Conservation (phyloP, 2,329 filamentous ascomycete genomes). For the Daldinia eschscholtzii region DNA sequence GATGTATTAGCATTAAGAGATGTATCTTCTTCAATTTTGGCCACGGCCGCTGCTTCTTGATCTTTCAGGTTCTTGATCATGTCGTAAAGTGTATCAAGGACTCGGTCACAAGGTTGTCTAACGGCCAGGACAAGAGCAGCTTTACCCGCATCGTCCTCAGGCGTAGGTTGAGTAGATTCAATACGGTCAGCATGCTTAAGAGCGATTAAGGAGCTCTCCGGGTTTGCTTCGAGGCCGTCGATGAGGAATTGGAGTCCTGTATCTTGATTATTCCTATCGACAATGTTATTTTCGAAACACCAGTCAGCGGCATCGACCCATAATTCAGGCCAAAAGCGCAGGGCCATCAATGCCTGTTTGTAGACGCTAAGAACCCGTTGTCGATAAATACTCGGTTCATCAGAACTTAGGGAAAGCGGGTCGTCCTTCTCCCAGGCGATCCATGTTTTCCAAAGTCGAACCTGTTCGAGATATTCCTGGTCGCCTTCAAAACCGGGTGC, state of each 20-base stretch:
- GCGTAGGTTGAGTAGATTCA: slow-evolving; percentile 80
- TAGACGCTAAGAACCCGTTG: slow-evolving; percentile 89
- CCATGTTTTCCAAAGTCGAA: slow-evolving; percentile 93
- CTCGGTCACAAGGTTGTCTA: slow-evolving; percentile 83
- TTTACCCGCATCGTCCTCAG: slow-evolving; percentile 80
- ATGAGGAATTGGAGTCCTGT: slow-evolving; percentile 81
- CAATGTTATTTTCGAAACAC: slow-evolving; percentile 82
- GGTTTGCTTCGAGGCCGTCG: slow-evolving; percentile 88
- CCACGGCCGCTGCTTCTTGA: slow-evolving; percentile 69
- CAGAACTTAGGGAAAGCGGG: slow-evolving; percentile 84
- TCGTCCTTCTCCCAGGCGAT: slow-evolving; percentile 96
- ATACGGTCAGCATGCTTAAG: slow-evolving; percentile 91
- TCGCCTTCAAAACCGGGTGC: slow-evolving; percentile 88
- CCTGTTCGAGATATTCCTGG: slow-evolving; percentile 84
- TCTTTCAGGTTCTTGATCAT: slow-evolving; percentile 80
- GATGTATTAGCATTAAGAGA: slow-evolving; percentile 48
- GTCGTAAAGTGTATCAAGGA: slow-evolving; percentile 89
- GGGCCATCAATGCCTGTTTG: slow-evolving; percentile 91
- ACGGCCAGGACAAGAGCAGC: slow-evolving; percentile 82
- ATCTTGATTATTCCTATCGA: slow-evolving; percentile 67
- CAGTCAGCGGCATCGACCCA: slow-evolving; percentile 97
- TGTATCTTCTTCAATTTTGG: slow-evolving; percentile 67
- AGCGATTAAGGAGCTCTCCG: slow-evolving; percentile 90
- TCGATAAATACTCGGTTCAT: slow-evolving; percentile 81
- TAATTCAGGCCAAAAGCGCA: slow-evolving; percentile 94